Conservation (phyloP, 2,329 filamentous ascomycete species). For the Verticillium nonalfalfae region DNA sequence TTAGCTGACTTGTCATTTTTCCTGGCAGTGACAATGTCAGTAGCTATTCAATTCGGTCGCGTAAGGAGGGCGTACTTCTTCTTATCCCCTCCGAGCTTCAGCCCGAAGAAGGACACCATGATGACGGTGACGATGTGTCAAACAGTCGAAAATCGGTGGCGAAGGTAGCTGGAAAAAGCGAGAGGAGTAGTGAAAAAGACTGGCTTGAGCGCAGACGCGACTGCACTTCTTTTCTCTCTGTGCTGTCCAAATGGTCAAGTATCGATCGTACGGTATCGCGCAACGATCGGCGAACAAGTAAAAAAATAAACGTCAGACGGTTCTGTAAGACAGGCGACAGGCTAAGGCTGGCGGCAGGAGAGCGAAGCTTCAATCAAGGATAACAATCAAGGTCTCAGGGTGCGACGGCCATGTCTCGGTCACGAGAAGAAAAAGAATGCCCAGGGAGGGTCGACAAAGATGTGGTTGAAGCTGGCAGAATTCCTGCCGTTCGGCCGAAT, state of each 20-base stretch:
- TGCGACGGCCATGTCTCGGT: constrained; percentile 2
- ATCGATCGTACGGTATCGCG: background rate
- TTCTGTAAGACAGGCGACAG: background rate
- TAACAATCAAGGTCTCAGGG: constrained; percentile 1
- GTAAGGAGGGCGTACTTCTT: constrained; percentile 35
- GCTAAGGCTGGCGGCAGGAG: background rate
- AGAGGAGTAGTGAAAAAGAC: background rate
- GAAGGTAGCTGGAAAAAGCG: background rate
- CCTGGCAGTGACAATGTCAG: constrained; percentile 1
- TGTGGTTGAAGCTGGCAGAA: background rate
- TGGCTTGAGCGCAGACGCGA: background rate
- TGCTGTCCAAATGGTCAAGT: background rate
- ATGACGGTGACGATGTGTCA: constrained; percentile 3
- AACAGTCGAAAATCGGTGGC: background rate
- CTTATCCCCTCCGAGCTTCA: constrained; percentile 49
- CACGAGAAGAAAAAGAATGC: background rate
- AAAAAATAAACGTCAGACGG: background rate
- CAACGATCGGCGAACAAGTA: background rate
- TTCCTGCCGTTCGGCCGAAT: background rate
- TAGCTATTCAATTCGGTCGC: background rate
- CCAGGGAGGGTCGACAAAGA: background rate
- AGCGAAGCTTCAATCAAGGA: background rate
- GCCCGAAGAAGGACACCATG: constrained; percentile 55
- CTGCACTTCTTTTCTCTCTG: background rate
- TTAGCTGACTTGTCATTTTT: constrained; percentile 13